Evolutionary conservation across 2,329 filamentous ascomycete species (phyloP), one percentile per base, ranked within the genome.

Genomic region (Trichoderma guizhouense): DNA sequence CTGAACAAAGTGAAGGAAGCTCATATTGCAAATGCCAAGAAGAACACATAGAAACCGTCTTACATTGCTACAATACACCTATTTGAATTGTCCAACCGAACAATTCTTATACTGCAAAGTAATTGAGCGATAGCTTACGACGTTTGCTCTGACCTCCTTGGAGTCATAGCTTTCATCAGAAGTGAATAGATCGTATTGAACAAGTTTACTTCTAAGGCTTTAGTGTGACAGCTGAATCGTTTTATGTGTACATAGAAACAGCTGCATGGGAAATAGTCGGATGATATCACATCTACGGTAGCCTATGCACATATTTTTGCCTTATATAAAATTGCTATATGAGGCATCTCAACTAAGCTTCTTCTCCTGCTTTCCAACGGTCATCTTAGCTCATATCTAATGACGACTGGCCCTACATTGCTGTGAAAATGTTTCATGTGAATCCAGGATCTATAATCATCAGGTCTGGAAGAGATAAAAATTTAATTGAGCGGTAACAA

Each of bases 1-100:
- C 12, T 71, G 60, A 15, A 58, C 8, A 71, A 71, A 14, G 43
- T 71, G 15, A 58, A 43, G 32, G 39, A 62, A 18, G 69, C 47
- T 12, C 60, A 71, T 34, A 14, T 64, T 18, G 47, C 69, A 47
- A 71, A 39, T 18, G 21, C 8, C 21, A 30, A 47, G 14, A 55
- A 57, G 8, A 32, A 65, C n/a, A 2, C 24, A 6, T 71, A 26
- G 32, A 2, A 2, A 11, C 18, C 0, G 30, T 3, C 5, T 6
- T 53, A 6, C 5, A 21, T 53, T 53, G 9, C 21, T 24, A 11
- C 21, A 24, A 24, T 51, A 5, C n/a, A 21, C 6, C 18, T 21
- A 21, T 1, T 21, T 51, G 2, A 4, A 21, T 51, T 11, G 43
- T n/a, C n/a, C n/a, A n/a, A n/a, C n/a, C n/a, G n/a, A n/a, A n/a